These are phyloP conservation scores for Solanum phureja DNA, from an alignment of 257 asterid genomes.

Conservation along the genomic window DNA sequence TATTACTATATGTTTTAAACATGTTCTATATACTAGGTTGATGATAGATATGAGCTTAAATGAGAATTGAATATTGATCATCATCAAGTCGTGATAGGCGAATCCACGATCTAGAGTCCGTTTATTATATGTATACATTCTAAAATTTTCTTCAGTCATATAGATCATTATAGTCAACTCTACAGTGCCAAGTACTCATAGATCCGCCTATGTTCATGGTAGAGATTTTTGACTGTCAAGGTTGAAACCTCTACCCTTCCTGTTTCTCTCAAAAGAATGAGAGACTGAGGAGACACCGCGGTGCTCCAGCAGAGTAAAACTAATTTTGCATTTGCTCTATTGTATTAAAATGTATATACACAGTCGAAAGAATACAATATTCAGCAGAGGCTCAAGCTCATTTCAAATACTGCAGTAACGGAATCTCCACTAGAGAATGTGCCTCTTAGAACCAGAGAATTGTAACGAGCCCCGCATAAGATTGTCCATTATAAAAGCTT, in stretches of 20 bases:
- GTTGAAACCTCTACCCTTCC: background rate
- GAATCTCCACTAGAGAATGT: background rate
- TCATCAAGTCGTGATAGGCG: background rate
- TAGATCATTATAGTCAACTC: background rate
- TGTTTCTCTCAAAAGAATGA: too few species aligned
- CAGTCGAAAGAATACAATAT: slow-evolving; percentile 3
- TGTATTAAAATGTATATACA: background rate
- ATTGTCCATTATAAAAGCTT: background rate
- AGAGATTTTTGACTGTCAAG: background rate
- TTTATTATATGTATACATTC: background rate
- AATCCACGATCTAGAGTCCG: background rate
- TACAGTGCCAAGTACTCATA: background rate
- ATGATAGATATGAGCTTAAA: background rate
- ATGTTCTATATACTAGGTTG: too few species aligned
- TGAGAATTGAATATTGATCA: background rate
- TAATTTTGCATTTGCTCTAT: slow-evolving; percentile 1
- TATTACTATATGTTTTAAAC: background rate
- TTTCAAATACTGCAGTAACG: background rate
- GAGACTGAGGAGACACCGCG: too few species aligned
- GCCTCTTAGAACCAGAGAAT: background rate
- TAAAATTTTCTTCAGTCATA: background rate
- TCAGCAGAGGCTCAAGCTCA: background rate
- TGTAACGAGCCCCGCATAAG: slow-evolving; percentile 12
- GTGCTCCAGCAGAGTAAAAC: background rate
- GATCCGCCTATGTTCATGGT: background rate